Evolutionary conservation across 192 early-diverging fungal species (phyloP).

Genomic region (Jimgerdemannia lactiflua): DNA sequence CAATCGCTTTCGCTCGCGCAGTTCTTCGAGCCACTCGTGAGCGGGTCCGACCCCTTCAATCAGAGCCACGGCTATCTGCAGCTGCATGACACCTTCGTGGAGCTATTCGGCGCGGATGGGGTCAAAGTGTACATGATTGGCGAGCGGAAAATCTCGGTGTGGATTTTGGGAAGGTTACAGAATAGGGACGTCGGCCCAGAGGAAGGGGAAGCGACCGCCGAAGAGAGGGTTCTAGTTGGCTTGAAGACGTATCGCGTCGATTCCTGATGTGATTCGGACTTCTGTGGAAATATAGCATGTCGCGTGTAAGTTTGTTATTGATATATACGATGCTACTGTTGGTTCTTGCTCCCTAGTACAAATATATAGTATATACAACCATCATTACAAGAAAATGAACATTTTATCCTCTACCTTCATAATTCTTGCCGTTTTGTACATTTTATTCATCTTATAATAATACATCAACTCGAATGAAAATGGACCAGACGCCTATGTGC

Average conservation of each 20-base stretch:
- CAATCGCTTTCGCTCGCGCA: neutral
- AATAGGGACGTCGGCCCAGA: neutral
- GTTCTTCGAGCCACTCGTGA: constrained; percentile 16
- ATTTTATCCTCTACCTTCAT: neutral
- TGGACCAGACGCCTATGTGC: neutral
- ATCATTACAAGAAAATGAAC: neutral
- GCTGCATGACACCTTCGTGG: constrained; percentile 15
- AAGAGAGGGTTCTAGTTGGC: constrained; percentile 1
- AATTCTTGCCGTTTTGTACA: neutral
- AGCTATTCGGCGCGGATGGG: constrained; percentile 4
- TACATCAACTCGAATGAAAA: neutral
- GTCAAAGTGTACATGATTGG: constrained; percentile 15
- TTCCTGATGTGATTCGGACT: neutral
- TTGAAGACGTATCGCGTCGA: neutral
- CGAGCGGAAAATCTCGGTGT: constrained; percentile 1
- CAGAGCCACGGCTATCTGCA: constrained; percentile 6
- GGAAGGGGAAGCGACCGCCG: neutral
- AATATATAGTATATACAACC: too few relatives aligned
- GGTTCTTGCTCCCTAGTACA: neutral
- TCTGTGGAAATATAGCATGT: too few relatives aligned
- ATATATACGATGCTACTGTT: neutral
- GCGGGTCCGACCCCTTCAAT: constrained; percentile 16
- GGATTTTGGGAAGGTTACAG: constrained; percentile 1
- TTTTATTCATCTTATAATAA: neutral
- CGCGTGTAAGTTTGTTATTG: too few relatives aligned